A percentile compares a stretch with the other conserved stretches of the same genome.
Evolutionary conservation across 2,329 filamentous ascomycete species (phyloP).

Genomic region (Trichophyton benhamiae): DNA sequence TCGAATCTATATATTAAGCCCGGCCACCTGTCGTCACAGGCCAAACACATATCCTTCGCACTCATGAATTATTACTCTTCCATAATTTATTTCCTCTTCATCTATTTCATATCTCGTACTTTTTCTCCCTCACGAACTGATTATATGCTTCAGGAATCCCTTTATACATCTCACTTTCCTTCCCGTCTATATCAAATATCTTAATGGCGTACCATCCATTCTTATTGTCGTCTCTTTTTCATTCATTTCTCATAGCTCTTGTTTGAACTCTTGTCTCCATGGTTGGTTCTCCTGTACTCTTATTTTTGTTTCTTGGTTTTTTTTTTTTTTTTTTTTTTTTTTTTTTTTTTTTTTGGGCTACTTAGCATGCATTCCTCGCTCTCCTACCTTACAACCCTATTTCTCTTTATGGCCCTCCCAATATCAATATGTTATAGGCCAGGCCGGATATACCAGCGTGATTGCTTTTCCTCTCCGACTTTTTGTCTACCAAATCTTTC

Average conservation of each 20-base stretch:
- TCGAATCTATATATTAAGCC: conserved; percentile 56
- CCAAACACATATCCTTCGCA: neutral
- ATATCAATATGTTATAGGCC: neutral
- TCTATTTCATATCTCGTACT: neutral
- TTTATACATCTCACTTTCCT: neutral
- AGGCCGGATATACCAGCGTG: neutral
- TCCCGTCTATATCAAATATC: neutral
- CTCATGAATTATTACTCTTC: neutral
- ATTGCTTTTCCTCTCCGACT: neutral
- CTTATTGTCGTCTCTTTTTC: neutral
- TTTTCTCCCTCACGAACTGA: neutral
- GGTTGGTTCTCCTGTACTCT: neutral
- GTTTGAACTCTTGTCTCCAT: neutral
- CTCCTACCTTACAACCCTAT: neutral
- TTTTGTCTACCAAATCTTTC: neutral
- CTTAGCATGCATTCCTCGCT: neutral
- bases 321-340: neutral
- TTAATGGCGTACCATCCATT: conserved; percentile 1
- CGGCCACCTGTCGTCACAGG: neutral
- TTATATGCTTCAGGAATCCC: neutral
- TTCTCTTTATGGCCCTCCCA: neutral
- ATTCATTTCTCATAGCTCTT: neutral
- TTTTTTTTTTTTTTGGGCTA: neutral
- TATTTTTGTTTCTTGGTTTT: too few relatives aligned
- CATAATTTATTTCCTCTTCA: neutral